phyloP scores from a whole-genome alignment of 768 basidiomycete species.

The Leucocoprinus birnbaumii region DNA sequence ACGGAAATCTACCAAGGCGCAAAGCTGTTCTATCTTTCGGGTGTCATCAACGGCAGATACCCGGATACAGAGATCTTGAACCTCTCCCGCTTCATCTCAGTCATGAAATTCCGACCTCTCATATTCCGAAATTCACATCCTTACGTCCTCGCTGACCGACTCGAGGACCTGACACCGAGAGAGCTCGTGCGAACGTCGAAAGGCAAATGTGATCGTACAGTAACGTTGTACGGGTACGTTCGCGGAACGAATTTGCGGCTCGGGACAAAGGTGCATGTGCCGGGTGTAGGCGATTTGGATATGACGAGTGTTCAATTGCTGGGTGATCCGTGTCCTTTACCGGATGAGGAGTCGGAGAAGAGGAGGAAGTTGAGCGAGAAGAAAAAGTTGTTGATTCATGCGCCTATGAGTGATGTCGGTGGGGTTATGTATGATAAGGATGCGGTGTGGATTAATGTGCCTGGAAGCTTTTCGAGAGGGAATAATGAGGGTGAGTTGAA shows the following conservation, averaged over 20 bases:
- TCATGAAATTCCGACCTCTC: constrained; percentile 98
- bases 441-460: constrained; percentile 96
- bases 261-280: constrained; percentile 85
- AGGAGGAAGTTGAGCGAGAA: constrained; percentile 92
- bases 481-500: constrained; percentile 52
- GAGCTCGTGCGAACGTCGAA: constrained; percentile 74
- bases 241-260: constrained; percentile 81
- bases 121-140: constrained; percentile 95
- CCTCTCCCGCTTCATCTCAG: constrained; percentile 91
- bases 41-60: constrained; percentile 95
- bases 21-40: constrained; percentile 96
- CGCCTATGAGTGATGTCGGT: constrained; percentile 98
- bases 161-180: constrained; percentile 92
- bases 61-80: constrained; percentile 97
- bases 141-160: constrained; percentile 90
- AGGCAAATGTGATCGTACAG: constrained; percentile 90
- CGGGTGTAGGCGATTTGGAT: constrained; percentile 88
- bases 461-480: constrained; percentile 88
- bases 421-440: constrained; percentile 98
- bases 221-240: constrained; percentile 94
- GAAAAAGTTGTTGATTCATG: constrained; percentile 87
- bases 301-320: constrained; percentile 72
- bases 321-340: constrained; percentile 94
- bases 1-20: constrained; percentile 99
- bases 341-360: constrained; percentile 89